phyloP scores from a whole-genome alignment of 1,284 basidiomycete species.

The Ganoderma resinaceum region DNA sequence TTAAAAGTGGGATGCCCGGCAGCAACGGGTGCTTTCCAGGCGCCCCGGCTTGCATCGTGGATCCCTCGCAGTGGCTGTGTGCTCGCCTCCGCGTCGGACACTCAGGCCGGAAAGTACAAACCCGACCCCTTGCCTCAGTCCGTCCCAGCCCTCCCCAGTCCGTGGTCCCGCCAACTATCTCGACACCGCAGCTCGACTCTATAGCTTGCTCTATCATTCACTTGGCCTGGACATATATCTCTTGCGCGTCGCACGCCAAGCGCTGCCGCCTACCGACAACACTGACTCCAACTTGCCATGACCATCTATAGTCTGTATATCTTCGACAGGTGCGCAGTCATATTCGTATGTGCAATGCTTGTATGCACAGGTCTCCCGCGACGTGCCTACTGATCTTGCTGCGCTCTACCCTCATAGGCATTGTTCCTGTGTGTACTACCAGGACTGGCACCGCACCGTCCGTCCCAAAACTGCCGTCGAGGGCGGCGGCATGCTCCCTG shows the following conservation, averaged over 20 bases:
- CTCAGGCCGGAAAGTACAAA: neutral
- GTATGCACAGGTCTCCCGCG: slow-evolving; percentile 5
- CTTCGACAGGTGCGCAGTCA: slow-evolving; percentile 73
- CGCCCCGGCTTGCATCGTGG: neutral
- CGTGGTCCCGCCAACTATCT: neutral
- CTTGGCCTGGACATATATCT: neutral
- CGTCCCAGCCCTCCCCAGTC: neutral
- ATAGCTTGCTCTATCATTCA: neutral
- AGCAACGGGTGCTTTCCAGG: neutral
- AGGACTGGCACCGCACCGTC: slow-evolving; percentile 89
- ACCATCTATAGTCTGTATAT: slow-evolving; percentile 91
- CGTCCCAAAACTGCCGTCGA: slow-evolving; percentile 74
- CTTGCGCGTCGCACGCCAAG: neutral
- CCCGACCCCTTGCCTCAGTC: neutral
- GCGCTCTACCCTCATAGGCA: slow-evolving; percentile 60
- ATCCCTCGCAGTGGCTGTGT: neutral
- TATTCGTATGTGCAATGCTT: neutral
- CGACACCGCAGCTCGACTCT: neutral
- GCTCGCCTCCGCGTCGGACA: neutral
- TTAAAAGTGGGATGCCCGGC: neutral
- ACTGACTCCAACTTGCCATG: slow-evolving; percentile 48
- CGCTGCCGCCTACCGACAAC: neutral
- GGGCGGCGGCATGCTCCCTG: slow-evolving; percentile 76
- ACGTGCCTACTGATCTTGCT: neutral
- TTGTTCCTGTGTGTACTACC: slow-evolving; percentile 91